Percentiles rank a stretch among this genome's conserved stretches.
Conservation (phyloP, 2,329 filamentous ascomycete genomes). For the Alternaria panax region DNA sequence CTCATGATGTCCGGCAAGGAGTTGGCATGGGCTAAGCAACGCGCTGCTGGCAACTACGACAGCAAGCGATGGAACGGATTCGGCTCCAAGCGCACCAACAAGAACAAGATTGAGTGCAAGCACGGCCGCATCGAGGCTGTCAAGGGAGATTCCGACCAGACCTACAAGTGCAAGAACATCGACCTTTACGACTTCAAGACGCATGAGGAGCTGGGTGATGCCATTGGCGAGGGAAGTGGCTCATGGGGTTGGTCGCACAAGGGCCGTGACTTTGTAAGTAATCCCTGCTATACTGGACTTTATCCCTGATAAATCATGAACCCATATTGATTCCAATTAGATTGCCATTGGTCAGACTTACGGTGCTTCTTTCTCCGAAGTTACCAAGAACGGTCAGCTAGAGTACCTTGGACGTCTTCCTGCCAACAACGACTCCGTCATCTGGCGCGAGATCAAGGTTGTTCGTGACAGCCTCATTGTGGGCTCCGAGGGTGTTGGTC, state of each 20-base stretch:
- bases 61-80: constrained; percentile 44
- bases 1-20: constrained; percentile 47
- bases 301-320: neutral
- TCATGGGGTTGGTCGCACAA: constrained; percentile 63
- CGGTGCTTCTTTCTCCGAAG: constrained; percentile 62
- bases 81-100: constrained; percentile 36
- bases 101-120: constrained; percentile 42
- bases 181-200: constrained; percentile 66
- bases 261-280: constrained; percentile 59
- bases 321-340: neutral
- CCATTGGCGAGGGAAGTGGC: constrained; percentile 51
- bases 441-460: constrained; percentile 63
- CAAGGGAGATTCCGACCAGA: constrained; percentile 49
- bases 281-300: no score
- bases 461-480: constrained; percentile 52
- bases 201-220: constrained; percentile 62
- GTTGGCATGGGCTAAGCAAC: constrained; percentile 43
- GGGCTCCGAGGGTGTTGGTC: constrained; percentile 51
- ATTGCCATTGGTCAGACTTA: constrained; percentile 64
- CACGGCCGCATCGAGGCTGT: constrained; percentile 49
- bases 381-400: constrained; percentile 58
- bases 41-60: constrained; percentile 42
- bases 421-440: constrained; percentile 53
- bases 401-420: constrained; percentile 63
- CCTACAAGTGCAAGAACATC: constrained; percentile 54